phyloP scores from a whole-genome alignment of 768 basidiomycete species.

The Exsudoporus frostii region DNA sequence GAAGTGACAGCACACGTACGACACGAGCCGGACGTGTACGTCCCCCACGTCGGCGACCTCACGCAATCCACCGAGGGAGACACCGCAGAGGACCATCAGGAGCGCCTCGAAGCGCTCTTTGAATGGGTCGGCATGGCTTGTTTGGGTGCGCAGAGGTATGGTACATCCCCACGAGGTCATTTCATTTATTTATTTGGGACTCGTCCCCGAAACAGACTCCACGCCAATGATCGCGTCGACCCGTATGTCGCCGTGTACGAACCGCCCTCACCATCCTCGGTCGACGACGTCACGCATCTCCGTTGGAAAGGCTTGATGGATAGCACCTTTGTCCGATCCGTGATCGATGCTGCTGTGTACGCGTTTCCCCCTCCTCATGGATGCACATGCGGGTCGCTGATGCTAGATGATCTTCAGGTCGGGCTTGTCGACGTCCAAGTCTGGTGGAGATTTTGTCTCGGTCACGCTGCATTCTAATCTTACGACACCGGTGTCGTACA shows the following conservation, averaged over 20 bases:
- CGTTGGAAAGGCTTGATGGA: constrained; percentile 60
- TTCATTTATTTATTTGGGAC: neutral
- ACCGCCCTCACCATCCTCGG: constrained; percentile 41
- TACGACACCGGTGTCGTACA: constrained; percentile 47
- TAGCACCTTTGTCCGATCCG: constrained; percentile 47
- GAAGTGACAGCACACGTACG: constrained; percentile 23
- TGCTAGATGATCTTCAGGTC: neutral
- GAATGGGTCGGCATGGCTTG: constrained; percentile 76
- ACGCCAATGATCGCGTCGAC: constrained; percentile 61
- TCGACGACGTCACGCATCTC: constrained; percentile 51
- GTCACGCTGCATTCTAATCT: constrained; percentile 39
- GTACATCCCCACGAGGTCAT: neutral
- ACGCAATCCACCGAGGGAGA: constrained; percentile 29
- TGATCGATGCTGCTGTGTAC: constrained; percentile 45
- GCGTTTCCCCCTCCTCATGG: neutral
- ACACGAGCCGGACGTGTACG: constrained; percentile 34
- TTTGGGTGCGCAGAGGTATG: constrained; percentile 64
- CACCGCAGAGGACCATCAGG: constrained; percentile 48
- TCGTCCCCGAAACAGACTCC: constrained; percentile 40
- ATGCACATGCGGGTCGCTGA: neutral
- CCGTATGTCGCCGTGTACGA: constrained; percentile 69
- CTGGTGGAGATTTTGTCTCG: constrained; percentile 16
- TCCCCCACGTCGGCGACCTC: constrained; percentile 38
- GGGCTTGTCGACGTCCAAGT: constrained; percentile 3
- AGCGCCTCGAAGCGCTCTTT: constrained; percentile 45